Base-by-base conservation (phyloP, 768 basidiomycete genomes). In the Boletus barrowsii region DNA sequence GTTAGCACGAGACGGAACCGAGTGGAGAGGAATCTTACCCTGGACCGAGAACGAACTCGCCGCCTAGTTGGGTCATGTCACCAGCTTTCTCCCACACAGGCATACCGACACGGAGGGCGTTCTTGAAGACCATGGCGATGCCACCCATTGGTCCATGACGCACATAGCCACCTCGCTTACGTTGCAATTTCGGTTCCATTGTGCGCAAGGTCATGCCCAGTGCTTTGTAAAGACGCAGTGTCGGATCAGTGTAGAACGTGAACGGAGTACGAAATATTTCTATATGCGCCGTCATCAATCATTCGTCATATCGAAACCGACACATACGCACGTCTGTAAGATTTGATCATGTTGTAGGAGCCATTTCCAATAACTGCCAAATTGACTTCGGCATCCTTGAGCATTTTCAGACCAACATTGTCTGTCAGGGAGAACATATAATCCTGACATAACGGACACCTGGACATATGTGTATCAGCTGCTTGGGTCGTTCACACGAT, bases 371-470 rank as follows among this genome's bases (percentile, higher is more conserved):
- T 83, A 60, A 94, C 76, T 45, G 93, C 76, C 42, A 93, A 68
- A 49, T 83, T 79, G 30, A 87, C 77, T 26, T 76, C 74, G 22
- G 78, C 75, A 56, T 71, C 68, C 54, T 75, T 70, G 22, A 88
- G 74, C 7, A 75, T 69, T 68, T 75, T 74, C 53, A 73, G 66
- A 59, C 80, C 57, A 58, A 84, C 68, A 43, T 79, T 75, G 48
- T 66, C 74, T 71, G 74, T 72, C 58, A 90, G 77, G 33, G 83
- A 86, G 40, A 81, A 76, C 78, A 94, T 83, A 68, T 95, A 97
- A 68, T 96, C 93, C 64, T 93, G 90, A 68, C 90, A 92, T 13
- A 84, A 71, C 0, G 89, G 86, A 65, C 92, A 94, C 80, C 83
- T 81, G 40, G 5, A 42, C 36, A 6, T 0, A n/a, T 29, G 29